A percentile compares a stretch with the other conserved stretches of the same genome.
Conservation (phyloP, 2,329 filamentous ascomycete species). For the Phialemonium atrogriseum region DNA sequence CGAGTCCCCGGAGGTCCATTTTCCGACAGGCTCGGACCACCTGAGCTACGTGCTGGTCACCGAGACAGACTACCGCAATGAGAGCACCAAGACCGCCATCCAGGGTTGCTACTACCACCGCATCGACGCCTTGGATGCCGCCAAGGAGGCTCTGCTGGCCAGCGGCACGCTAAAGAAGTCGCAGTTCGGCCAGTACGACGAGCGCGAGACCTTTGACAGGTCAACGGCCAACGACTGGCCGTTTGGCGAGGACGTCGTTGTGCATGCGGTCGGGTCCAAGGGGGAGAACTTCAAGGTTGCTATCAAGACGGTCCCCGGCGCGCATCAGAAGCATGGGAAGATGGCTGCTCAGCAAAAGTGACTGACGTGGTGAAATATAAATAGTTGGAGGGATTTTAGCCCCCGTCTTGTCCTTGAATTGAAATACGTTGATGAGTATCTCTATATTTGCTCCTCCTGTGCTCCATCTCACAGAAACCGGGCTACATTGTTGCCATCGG, state of each 20-base stretch:
- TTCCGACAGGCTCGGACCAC: conserved; percentile 16
- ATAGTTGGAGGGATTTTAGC: too few species aligned
- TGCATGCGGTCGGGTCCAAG: conserved; percentile 31
- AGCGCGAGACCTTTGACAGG: conserved; percentile 9
- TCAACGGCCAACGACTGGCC: conserved; percentile 32
- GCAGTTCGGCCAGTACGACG: conserved; percentile 21
- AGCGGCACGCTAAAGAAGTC: too few species aligned
- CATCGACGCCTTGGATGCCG: conserved; percentile 23
- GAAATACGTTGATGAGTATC: too few species aligned
- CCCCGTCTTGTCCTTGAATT: too few species aligned
- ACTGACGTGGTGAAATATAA: too few species aligned
- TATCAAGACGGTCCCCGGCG: conserved; percentile 23
- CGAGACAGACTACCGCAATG: conserved; percentile 30
- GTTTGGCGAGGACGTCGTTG: conserved; percentile 33
- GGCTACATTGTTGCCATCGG: too few species aligned
- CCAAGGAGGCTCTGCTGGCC: conserved; percentile 21
- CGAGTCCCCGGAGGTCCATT: conserved; percentile 12
- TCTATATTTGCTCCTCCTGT: too few species aligned
- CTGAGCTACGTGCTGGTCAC: conserved; percentile 35
- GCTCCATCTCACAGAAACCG: too few species aligned
- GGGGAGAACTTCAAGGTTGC: conserved; percentile 31
- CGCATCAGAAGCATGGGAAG: conserved; percentile 15
- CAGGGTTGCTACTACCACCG: conserved; percentile 27
- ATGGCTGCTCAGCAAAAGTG: too few species aligned
- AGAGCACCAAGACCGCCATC: conserved; percentile 28